Evolutionary conservation across 768 basidiomycete genomes (phyloP), one percentile per base, ranked within the genome.

Genomic region (Russula griseocarnosa): DNA sequence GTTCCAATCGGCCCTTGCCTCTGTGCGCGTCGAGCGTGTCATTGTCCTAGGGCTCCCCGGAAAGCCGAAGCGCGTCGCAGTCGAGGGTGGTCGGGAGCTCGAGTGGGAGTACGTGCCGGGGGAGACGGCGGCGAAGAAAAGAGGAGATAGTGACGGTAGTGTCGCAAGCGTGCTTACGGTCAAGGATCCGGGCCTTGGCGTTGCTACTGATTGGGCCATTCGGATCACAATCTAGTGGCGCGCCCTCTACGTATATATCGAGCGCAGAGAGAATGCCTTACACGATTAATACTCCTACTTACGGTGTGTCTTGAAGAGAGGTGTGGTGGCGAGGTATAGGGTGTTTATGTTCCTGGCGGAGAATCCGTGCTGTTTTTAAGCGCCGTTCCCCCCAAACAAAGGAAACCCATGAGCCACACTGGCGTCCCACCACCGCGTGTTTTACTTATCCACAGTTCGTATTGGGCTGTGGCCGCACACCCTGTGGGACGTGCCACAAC

Each of bases 21-120:
- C 80, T 47, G 93, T 98, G 62, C 78, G 87, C 54, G 86, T 98
- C 20, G 94, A 96, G 75, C 85, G 86, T 74, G 72, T 98, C 26
- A 80, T 95, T 50, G 78, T 98, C 4, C 74, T 93, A 5, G 96
- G 96, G 2, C 74, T 97, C 63, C 71, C 74, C 22, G 71, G 63
- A 34, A 83, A 82, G 73, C 95, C 95, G 3, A 76, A 72, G 52
- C 80, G 76, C 53, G 86, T 95, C 32, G 82, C 76, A 69, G 70
- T 81, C 44, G 80, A 81, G 66, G 76, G 76, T 51, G 80, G 78
- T 36, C 70, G 58, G 36, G 81, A 82, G 51, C 74, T 94, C 61
- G 80, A 83, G 47, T 98, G 87, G 84, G 82, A 83, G 59, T 97
- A 80, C 71, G 77, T 73, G 22, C 76, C 79, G 7, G 92, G 92